Conservation (phyloP, 257 asterid genomes). For the Cynanchum wilfordii region DNA sequence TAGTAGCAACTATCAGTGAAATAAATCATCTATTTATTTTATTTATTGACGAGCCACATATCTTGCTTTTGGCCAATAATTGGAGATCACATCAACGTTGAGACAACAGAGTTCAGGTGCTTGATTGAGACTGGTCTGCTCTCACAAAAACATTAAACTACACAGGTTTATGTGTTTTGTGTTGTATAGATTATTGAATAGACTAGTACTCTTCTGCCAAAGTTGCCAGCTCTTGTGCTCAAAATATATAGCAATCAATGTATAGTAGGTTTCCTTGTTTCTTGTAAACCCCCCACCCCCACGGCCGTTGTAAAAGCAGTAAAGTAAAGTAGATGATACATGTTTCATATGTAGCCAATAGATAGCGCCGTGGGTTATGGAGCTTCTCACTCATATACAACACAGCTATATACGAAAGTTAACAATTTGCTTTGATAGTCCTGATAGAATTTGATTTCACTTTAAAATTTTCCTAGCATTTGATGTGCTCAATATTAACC, state of each 20-base stretch:
- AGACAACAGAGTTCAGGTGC: neutral
- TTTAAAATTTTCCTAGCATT: neutral
- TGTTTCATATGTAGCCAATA: neutral
- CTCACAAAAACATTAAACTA: neutral
- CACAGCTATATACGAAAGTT: neutral
- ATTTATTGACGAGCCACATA: neutral
- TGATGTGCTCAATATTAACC: neutral
- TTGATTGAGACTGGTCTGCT: neutral
- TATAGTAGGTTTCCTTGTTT: constrained; percentile 27
- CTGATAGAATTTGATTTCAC: neutral
- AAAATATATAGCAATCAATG: constrained; percentile 24
- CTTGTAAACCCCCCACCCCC: neutral
- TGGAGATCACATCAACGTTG: neutral
- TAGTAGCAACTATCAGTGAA: constrained; percentile 1
- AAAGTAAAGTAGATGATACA: neutral
- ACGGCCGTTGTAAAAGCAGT: neutral
- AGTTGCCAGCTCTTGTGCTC: constrained; percentile 6
- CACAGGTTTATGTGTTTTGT: constrained; percentile 26
- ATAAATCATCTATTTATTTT: neutral
- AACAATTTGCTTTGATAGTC: neutral
- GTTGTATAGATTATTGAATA: constrained; percentile 39
- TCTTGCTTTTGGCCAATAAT: neutral
- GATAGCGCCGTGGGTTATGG: neutral
- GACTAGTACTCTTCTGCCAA: constrained; percentile 17
- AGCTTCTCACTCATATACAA: neutral